Evolutionary conservation across 805 yeast genomes (phyloP).

Genomic region (Schwanniomyces occidentalis): DNA sequence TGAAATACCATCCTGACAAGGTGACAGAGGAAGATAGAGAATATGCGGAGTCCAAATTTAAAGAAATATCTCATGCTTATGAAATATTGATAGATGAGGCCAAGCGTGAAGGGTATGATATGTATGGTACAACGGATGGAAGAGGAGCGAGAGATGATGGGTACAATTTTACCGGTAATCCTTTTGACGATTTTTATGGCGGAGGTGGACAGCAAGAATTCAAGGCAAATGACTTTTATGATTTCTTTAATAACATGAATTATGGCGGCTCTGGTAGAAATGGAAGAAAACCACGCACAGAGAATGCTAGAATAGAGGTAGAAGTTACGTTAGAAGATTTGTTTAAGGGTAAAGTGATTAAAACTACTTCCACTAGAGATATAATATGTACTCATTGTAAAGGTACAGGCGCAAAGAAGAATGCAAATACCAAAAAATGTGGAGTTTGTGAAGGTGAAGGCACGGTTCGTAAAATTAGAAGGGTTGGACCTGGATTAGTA

Average conservation of each 20-base stretch:
- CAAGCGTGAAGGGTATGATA: constrained; percentile 58
- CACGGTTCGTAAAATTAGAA: constrained; percentile 51
- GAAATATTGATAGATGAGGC: constrained; percentile 75
- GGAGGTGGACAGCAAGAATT: constrained; percentile 45
- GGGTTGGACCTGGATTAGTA: constrained; percentile 76
- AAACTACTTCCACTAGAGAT: constrained; percentile 69
- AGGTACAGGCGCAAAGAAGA: constrained; percentile 72
- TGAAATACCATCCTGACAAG: constrained; percentile 88
- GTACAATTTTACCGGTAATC: constrained; percentile 30
- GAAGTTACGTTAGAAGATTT: constrained; percentile 70
- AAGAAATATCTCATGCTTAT: constrained; percentile 84
- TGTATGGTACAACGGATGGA: constrained; percentile 47
- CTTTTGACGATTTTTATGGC: constrained; percentile 36
- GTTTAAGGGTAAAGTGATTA: constrained; percentile 78
- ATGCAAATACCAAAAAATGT: constrained; percentile 60
- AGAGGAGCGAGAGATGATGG: constrained; percentile 18
- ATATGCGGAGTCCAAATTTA: constrained; percentile 75
- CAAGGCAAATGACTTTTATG: constrained; percentile 74
- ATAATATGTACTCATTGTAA: constrained; percentile 70
- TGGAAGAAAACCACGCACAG: constrained; percentile 44
- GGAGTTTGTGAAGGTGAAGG: constrained; percentile 75
- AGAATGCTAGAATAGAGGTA: constrained; percentile 66
- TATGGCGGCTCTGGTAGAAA: constrained; percentile 15
- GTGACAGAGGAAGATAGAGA: constrained; percentile 65
- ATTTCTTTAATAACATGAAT: constrained; percentile 57